Base-by-base conservation (phyloP, 2,329 filamentous ascomycete genomes). In the Emmonsia crescens region DNA sequence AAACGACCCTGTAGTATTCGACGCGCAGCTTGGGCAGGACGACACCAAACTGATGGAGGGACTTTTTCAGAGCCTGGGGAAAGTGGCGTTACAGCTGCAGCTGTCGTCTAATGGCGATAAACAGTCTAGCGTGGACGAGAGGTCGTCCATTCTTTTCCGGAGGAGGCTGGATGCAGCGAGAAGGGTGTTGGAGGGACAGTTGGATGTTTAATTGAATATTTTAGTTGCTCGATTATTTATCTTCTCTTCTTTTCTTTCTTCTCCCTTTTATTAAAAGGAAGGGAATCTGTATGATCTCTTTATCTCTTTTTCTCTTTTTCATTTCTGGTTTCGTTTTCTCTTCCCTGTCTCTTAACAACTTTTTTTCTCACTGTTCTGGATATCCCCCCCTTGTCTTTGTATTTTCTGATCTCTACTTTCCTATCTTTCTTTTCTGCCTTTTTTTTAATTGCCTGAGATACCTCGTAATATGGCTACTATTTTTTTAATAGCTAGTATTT, bases 161-260 rank as follows among this genome's bases (percentile, higher is more conserved):
- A 79, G 88, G 65, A 81, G 88, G 66, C 80, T 96, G 58, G 89
- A 95, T 66, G 83, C 85, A 59, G 91, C 91, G 5, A 84, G 86
- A 63, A 81, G 83, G 59, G 82, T 89, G 3, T 78, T 96, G 36
- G 89, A 93, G 66, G 89, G 89, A 5, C 76, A 85, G 63, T 81
- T 86, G 65, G 79, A 79, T 66, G 65, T 67, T 66, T 73, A 69
- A 24, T 54, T 54, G 36, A 24, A 21, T 14, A 29, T 60, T 27
- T 55, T 9, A 40, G 44, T 57, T 19, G 46, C 16, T 49, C 16
- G 24, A 29, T 14, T 16, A 12, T 29, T 49, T 29, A 14, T 21
- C 21, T 19, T 49, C 19, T 16, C 12, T 5, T 36, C 9, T 14
- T 48, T 48, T 33, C 14, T 5, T 52, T 57, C 36, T 57, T 31